Conservation (phyloP, 139 green algal species). For the Marvania coccoides region DNA sequence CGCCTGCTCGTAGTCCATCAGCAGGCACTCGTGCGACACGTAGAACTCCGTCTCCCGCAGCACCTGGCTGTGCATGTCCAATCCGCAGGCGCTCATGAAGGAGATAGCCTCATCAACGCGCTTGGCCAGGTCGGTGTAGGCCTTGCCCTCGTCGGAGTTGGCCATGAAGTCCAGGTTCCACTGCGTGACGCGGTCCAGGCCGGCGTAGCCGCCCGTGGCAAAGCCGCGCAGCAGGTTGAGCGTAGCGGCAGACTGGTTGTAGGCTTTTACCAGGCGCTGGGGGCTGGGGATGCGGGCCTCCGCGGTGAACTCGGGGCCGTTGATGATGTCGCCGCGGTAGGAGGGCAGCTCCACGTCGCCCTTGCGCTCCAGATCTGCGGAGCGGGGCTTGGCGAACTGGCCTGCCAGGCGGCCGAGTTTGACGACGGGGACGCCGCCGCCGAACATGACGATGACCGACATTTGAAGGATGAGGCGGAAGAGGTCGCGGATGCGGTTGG, state of each 20-base stretch:
- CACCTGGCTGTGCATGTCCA: slow-evolving; percentile 58
- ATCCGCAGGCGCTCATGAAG: slow-evolving; percentile 92
- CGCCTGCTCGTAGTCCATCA: slow-evolving; percentile 92
- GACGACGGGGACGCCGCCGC: slow-evolving; percentile 87
- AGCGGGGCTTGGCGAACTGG: slow-evolving; percentile 98
- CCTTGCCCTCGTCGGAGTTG: slow-evolving; percentile 69
- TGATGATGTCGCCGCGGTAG: slow-evolving; percentile 99
- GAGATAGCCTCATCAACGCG: slow-evolving; percentile 86
- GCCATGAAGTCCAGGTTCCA: slow-evolving; percentile 99
- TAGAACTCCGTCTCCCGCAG: slow-evolving; percentile 98
- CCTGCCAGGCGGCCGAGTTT: slow-evolving; percentile 98
- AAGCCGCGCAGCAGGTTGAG: slow-evolving; percentile 98
- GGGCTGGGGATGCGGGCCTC: slow-evolving; percentile 87
- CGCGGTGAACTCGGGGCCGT: slow-evolving; percentile 82
- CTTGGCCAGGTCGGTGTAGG: slow-evolving; percentile 84
- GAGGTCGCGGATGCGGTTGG: slow-evolving; percentile 89
- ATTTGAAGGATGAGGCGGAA: slow-evolving; percentile 93
- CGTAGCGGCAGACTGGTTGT: slow-evolving; percentile 95
- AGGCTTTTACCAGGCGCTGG: slow-evolving; percentile 64
- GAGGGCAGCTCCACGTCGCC: slow-evolving; percentile 64
- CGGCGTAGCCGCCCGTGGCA: slow-evolving; percentile 89
- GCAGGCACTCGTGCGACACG: slow-evolving; percentile 86
- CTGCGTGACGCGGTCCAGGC: slow-evolving; percentile 77
- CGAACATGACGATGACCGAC: slow-evolving; percentile 93
- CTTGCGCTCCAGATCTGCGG: slow-evolving; percentile 64